Base-by-base conservation (phyloP, 1,139 yeast genomes). In the Taphrina flavorubra region DNA sequence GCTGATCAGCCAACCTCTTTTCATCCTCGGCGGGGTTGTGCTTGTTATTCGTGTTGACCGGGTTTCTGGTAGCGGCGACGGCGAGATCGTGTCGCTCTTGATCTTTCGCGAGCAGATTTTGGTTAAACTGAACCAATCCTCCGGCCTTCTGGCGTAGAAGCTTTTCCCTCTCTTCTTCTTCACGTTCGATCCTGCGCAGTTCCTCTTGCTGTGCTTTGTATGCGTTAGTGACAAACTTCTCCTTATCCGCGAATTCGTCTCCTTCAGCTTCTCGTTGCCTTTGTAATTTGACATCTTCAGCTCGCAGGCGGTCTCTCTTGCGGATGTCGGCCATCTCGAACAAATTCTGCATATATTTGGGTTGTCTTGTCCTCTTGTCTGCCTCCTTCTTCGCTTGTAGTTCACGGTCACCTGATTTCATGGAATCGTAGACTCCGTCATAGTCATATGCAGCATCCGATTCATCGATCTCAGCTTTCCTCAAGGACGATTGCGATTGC, bases 171-270 rank as follows among this genome's bases (percentile, higher is more conserved):
- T 68, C 69, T 65, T 73, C 77, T 44, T 77, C 80, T 55, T 74
- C 75, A 42, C 69, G 71, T 39, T 73, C 70, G 58, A 68, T 70
- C 51, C 70, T 68, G 51, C 74, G 73, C 16, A 78, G 63, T 62
- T 78, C 79, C 42, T 77, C 78, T 70, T 78, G 79, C 66, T 78
- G 79, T 55, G 75, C 73, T 70, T 79, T 78, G 71, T 83, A 84
- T 0, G 82, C 81, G 0, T 78, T 70, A 0, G 85, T 81, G 5
- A 82, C 81, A 74, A 83, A 82, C 60, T 74, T 78, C 63, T 82
- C 85, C 71, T 79, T 81, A 37, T 77, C 82, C 7, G 77, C 78
- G 67, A 74, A 79, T 64, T 77, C 76, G 49, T 81, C 82, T 0
- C 78, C 78, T 51, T 74, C 76, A 65, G 77, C 80, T 36, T 76